Evolutionary conservation across 2,329 filamentous ascomycete species (phyloP).

Genomic region (Trichoderma koningii): DNA sequence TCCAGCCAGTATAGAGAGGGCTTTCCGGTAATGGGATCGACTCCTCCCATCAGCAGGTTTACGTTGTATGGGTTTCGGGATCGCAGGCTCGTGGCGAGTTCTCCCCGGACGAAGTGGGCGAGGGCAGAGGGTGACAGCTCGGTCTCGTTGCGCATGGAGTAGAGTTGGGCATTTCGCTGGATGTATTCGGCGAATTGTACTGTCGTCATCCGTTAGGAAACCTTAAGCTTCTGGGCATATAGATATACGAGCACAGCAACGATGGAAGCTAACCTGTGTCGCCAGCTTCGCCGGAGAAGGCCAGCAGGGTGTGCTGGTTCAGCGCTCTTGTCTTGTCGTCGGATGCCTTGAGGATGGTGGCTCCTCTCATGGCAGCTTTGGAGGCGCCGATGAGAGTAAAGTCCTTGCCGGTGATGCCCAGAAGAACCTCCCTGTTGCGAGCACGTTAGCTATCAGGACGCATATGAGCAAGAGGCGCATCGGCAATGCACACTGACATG

Average conservation of each 20-base stretch:
- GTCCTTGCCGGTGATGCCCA: constrained; percentile 98
- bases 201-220: constrained; percentile 45
- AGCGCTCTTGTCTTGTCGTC: constrained; percentile 95
- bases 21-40: constrained; percentile 88
- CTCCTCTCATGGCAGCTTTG: constrained; percentile 97
- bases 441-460: constrained; percentile 19
- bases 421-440: constrained; percentile 81
- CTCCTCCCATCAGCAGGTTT: constrained; percentile 91
- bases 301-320: constrained; percentile 93
- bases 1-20: constrained; percentile 96
- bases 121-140: constrained; percentile 88
- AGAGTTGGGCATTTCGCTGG: constrained; percentile 96
- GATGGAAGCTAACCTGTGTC: constrained; percentile 72
- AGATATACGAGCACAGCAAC: no score
- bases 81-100: constrained; percentile 86
- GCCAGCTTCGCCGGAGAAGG: constrained; percentile 92
- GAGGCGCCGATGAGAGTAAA: constrained; percentile 97
- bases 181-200: constrained; percentile 99
- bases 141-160: constrained; percentile 96
- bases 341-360: constrained; percentile 88
- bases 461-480: background rate
- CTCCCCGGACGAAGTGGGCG: constrained; percentile 88
- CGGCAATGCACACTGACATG: constrained; percentile 26
- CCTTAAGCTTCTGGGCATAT: background rate
- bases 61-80: constrained; percentile 95